phyloP scores from a whole-genome alignment of 2,329 filamentous ascomycete species.

The Dactylellina haptotyla region DNA sequence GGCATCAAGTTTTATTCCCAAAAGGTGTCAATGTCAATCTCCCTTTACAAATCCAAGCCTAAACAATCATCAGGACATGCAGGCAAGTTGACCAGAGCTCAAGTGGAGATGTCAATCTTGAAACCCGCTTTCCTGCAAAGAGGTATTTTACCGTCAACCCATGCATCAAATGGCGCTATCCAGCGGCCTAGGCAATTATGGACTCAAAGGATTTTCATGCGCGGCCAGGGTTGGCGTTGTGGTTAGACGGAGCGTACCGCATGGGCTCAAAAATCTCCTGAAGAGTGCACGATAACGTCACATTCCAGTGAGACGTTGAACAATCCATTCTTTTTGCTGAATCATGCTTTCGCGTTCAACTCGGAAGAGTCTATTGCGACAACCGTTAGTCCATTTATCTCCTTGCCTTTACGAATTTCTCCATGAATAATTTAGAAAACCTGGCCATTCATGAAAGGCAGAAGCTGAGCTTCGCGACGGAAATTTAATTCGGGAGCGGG shows the following conservation, averaged over 20 bases:
- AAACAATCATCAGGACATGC: slow-evolving; percentile 23
- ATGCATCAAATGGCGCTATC: slow-evolving; percentile 37
- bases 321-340: slow-evolving; percentile 10
- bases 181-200: slow-evolving; percentile 16
- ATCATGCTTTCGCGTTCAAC: too few relatives aligned
- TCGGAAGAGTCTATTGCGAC: too few relatives aligned
- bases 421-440: not conserved
- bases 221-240: slow-evolving; percentile 12
- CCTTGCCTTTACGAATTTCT: not conserved
- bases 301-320: slow-evolving; percentile 44
- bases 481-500: slow-evolving; percentile 52
- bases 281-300: slow-evolving; percentile 32
- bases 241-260: not conserved
- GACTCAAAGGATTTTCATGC: slow-evolving; percentile 31
- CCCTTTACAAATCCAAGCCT: slow-evolving; percentile 30
- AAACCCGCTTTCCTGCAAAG: slow-evolving; percentile 15
- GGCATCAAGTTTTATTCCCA: not conserved
- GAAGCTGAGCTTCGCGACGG: slow-evolving; percentile 37
- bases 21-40: not conserved
- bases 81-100: slow-evolving; percentile 30
- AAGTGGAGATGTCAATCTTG: slow-evolving; percentile 41
- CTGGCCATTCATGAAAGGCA: not conserved
- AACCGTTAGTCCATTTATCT: too few relatives aligned
- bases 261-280: not conserved
- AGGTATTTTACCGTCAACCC: slow-evolving; percentile 39